Evolutionary conservation across 805 yeast species (phyloP).

Genomic region (Candida chilensis): DNA sequence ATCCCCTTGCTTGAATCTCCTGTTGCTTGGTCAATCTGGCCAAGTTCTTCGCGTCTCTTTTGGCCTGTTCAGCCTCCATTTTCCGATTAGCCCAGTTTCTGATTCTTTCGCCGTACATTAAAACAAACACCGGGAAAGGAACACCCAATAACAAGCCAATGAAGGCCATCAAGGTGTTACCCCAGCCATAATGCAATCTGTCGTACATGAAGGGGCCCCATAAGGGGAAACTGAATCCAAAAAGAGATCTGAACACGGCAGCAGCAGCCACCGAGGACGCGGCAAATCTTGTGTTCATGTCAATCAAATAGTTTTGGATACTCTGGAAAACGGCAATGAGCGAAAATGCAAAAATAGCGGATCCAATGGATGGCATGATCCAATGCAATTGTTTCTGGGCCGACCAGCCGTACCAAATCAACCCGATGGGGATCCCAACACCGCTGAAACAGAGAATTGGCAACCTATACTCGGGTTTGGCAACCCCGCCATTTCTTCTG

Average conservation of each 20-base stretch:
- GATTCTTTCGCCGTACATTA: slow-evolving; percentile 45
- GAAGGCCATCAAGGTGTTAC: slow-evolving; percentile 53
- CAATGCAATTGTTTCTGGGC: slow-evolving; percentile 47
- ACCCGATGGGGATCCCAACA: slow-evolving; percentile 45
- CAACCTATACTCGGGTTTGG: slow-evolving; percentile 54
- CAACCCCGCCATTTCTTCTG: slow-evolving; percentile 36
- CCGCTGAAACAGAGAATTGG: slow-evolving; percentile 43
- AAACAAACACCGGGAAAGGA: slow-evolving; percentile 59
- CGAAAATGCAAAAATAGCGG: slow-evolving; percentile 49
- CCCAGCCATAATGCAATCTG: slow-evolving; percentile 61
- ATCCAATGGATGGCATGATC: slow-evolving; percentile 58
- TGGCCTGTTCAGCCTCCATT: slow-evolving; percentile 36
- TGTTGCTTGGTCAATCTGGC: slow-evolving; percentile 15
- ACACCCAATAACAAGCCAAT: slow-evolving; percentile 48
- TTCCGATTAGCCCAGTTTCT: slow-evolving; percentile 49
- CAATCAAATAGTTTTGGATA: slow-evolving; percentile 62
- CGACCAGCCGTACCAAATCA: slow-evolving; percentile 69
- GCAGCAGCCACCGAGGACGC: slow-evolving; percentile 68
- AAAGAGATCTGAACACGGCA: slow-evolving; percentile 53
- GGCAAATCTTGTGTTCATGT: slow-evolving; percentile 58
- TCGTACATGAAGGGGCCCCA: slow-evolving; percentile 52
- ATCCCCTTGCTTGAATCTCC: slow-evolving; percentile 3
- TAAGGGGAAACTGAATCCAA: slow-evolving; percentile 65
- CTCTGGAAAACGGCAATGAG: slow-evolving; percentile 58
- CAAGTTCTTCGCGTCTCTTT: slow-evolving; percentile 31